These are phyloP conservation scores for Spongispora temasekensis DNA, from an alignment of 1,284 basidiomycete species.

Conservation along the genomic window DNA sequence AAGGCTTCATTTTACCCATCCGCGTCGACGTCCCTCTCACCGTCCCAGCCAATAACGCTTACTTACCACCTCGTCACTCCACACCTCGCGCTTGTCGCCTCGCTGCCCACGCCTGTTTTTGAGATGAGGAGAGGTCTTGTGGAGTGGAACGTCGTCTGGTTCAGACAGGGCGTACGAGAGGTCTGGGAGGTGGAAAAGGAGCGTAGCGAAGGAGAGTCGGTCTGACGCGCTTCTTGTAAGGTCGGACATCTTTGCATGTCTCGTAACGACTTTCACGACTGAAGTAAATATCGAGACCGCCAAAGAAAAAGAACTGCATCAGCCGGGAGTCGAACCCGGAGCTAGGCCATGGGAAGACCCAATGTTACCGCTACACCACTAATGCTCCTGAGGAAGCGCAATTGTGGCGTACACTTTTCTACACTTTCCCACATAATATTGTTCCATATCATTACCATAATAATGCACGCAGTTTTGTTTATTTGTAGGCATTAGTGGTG, in stretches of 20 bases:
- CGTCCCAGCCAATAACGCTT: conserved; percentile 69
- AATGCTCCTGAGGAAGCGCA: conserved; percentile 24
- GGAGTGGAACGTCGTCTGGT: conserved; percentile 92
- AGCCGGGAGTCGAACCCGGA: conserved; percentile 60
- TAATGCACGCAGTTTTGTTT: too few species aligned
- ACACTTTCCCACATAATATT: too few species aligned
- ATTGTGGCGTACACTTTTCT: too few species aligned
- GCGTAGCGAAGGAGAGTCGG: conserved; percentile 40
- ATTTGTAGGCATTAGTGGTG: conserved; percentile 44
- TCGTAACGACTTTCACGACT: conserved; percentile 6
- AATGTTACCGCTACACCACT: conserved; percentile 45
- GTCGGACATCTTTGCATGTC: background rate
- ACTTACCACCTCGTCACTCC: conserved; percentile 87
- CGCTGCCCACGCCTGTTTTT: conserved; percentile 80
- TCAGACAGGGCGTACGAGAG: conserved; percentile 78
- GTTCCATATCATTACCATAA: too few species aligned
- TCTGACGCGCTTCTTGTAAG: conserved; percentile 10
- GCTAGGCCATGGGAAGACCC: conserved; percentile 52
- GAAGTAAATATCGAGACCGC: too few species aligned
- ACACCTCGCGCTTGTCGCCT: conserved; percentile 77
- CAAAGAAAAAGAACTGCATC: conserved; percentile 37
- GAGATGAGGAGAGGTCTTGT: conserved; percentile 79
- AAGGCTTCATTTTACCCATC: conserved; percentile 34
- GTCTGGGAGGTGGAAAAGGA: conserved; percentile 73
- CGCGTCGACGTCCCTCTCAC: conserved; percentile 57